Evolutionary conservation across 148 eudicot species (phyloP).

Genomic region (Bassia scoparia): DNA sequence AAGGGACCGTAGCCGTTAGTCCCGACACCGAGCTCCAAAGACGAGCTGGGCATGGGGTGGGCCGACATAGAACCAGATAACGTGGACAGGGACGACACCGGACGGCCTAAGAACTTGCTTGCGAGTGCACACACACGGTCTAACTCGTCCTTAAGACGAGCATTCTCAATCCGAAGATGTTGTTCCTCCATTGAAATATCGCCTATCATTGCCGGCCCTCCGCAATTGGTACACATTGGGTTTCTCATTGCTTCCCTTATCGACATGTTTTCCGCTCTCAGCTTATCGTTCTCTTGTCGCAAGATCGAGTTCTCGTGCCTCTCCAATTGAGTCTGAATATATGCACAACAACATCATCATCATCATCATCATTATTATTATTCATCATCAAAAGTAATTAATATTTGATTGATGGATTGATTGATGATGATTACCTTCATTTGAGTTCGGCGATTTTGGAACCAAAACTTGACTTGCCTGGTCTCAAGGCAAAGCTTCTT

Average conservation of each 20-base stretch:
- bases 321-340: conserved; percentile 81
- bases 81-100: conserved; percentile 36
- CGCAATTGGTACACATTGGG: conserved; percentile 87
- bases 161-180: conserved; percentile 85
- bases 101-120: conserved; percentile 78
- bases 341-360: neutral
- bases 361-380: too few relatives aligned
- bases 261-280: conserved; percentile 80
- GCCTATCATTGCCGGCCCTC: conserved; percentile 86
- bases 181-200: conserved; percentile 87
- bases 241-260: conserved; percentile 89
- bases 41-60: conserved; percentile 59
- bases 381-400: neutral
- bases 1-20: conserved; percentile 55
- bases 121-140: conserved; percentile 75
- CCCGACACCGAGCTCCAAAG: conserved; percentile 79
- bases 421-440: too few relatives aligned
- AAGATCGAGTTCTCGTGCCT: conserved; percentile 86
- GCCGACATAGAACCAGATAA: conserved; percentile 25
- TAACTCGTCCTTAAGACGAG: conserved; percentile 66
- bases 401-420: too few relatives aligned
- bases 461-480: conserved; percentile 96
- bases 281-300: conserved; percentile 90
- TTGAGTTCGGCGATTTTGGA: conserved; percentile 91
- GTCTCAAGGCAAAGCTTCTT: conserved; percentile 77